Percentiles rank a stretch among this genome's conserved stretches.
Evolutionary conservation across 306 rosid species (phyloP).

Genomic region (Mimosa pudica): DNA sequence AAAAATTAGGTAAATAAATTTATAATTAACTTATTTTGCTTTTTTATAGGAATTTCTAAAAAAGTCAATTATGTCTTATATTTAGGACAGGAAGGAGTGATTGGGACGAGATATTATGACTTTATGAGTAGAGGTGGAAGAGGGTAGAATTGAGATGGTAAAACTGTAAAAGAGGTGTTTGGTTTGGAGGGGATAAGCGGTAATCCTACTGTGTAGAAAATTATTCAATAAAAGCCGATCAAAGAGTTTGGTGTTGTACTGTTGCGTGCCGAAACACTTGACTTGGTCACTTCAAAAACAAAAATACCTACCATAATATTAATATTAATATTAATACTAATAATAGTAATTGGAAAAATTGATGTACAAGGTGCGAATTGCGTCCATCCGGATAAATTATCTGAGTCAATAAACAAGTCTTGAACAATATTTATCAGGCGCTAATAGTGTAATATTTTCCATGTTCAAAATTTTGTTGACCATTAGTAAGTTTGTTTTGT

Average conservation of each 20-base stretch:
- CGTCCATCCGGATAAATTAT: too few species aligned
- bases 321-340: too few species aligned
- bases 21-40: too few species aligned
- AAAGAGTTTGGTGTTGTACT: not conserved
- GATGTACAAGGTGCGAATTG: too few species aligned
- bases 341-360: not conserved
- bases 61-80: too few species aligned
- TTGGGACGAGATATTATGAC: not conserved
- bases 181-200: not conserved
- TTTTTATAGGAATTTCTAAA: too few species aligned
- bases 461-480: not conserved
- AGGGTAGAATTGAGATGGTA: not conserved
- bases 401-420: too few species aligned
- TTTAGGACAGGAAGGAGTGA: too few species aligned
- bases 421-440: too few species aligned
- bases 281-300: not conserved
- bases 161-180: not conserved
- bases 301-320: not conserved
- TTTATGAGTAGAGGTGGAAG: not conserved
- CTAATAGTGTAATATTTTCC: not conserved
- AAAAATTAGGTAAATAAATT: too few species aligned
- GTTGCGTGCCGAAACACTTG: not conserved
- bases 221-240: not conserved
- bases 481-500: not conserved
- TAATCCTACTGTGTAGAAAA: too few species aligned